Evolutionary conservation across 495 filamentous ascomycete genomes (phyloP), one percentile per base, ranked within the genome.

Genomic region (Hyaloscypha bicolor): DNA sequence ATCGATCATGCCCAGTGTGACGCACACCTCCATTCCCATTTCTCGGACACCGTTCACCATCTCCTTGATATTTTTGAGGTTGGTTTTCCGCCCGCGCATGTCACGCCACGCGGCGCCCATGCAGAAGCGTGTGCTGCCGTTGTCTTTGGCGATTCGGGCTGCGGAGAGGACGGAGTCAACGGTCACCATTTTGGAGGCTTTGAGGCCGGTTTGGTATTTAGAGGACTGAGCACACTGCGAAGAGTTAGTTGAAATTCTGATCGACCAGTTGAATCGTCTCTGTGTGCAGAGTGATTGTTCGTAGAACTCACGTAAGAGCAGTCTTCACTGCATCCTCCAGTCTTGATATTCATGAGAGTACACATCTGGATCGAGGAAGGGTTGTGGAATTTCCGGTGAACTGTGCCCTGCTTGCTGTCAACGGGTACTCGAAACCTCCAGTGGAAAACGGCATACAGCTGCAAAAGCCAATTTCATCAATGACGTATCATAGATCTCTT

Each of bases 281-380:
- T 16, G 42, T 4, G 42, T 12, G 9, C 4, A 19, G 42, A 48
- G 42, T 37, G 12, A 37, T 12, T 8, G 12, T 21, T 35, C 9
- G 35, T 12, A 32, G 22, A 48, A 64, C 66, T 45, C 45, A 69
- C 67, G 82, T 94, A 96, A 33, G 87, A 90, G 75, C 92, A 96
- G 79, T 96, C 92, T 75, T 94, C 92, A 73, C 84, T 88, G 77
- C 92, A 96, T 31, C 92, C 92, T 57, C 92, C 92, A n/a, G 91
- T 94, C 71, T 95, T 96, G 83, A 96, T 96, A 83, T 93, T 94
- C 89, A 94, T 93, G 62, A 96, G 81, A 2, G 92, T 96, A 81
- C 92, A 94, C 80, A 94, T 90, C 74, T 96, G 92, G 74, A 96
- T 89, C 6, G 88, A 84, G 37, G 86, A 79, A 42, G 92, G 91